Percentiles rank a stretch among this genome's conserved stretches.
Conservation (phyloP, 2,329 filamentous ascomycete species). For the Hypoxylon sp. region DNA sequence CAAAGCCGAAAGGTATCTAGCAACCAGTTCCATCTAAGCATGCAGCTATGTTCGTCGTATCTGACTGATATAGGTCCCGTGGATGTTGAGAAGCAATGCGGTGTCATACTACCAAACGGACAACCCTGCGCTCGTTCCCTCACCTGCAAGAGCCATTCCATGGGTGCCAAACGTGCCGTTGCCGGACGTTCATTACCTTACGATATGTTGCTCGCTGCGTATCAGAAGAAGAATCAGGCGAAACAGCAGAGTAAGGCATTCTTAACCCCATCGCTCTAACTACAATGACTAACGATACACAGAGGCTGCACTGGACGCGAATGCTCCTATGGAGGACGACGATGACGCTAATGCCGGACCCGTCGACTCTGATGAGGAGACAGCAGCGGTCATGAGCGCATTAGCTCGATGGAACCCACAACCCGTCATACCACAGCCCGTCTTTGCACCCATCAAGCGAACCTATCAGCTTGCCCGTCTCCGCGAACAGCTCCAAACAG, state of each 20-base stretch:
- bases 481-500: slow-evolving; percentile 71
- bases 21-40: slow-evolving; percentile 7
- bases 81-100: slow-evolving; percentile 93
- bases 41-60: slow-evolving; percentile 15
- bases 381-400: slow-evolving; percentile 84
- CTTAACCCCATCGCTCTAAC: slow-evolving; percentile 5
- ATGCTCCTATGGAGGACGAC: slow-evolving; percentile 87
- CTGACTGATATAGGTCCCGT: slow-evolving; percentile 69
- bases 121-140: slow-evolving; percentile 86
- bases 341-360: slow-evolving; percentile 81
- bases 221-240: slow-evolving; percentile 98
- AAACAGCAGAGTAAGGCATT: slow-evolving; percentile 86
- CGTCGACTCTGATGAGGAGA: slow-evolving; percentile 95
- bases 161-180: slow-evolving; percentile 91
- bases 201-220: slow-evolving; percentile 87
- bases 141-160: slow-evolving; percentile 94
- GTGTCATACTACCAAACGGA: slow-evolving; percentile 84
- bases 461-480: slow-evolving; percentile 70
- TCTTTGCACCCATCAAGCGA: slow-evolving; percentile 68
- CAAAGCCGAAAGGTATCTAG: slow-evolving; percentile 80
- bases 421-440: slow-evolving; percentile 74
- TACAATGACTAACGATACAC: slow-evolving; percentile 40
- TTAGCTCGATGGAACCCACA: slow-evolving; percentile 79
- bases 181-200: slow-evolving; percentile 88
- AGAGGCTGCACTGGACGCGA: slow-evolving; percentile 95